phyloP scores from a whole-genome alignment of 2,329 filamentous ascomycete species.

The Fusarium mexicanum region DNA sequence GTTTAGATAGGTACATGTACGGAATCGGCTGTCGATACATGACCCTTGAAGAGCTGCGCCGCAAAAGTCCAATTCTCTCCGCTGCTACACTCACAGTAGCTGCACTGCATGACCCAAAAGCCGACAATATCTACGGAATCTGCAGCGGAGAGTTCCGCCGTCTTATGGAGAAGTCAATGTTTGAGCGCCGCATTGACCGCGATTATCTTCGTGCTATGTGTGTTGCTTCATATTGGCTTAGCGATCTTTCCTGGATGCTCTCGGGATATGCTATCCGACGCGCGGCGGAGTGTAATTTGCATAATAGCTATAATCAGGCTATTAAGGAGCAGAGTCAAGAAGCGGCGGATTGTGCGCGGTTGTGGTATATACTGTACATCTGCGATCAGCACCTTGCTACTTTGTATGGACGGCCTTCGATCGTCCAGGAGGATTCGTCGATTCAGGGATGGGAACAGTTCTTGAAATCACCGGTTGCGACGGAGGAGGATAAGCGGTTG shows the following conservation, averaged over 20 bases:
- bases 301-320: constrained; percentile 54
- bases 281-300: constrained; percentile 58
- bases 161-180: constrained; percentile 60
- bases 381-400: constrained; percentile 71
- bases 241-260: constrained; percentile 70
- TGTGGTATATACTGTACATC: constrained; percentile 71
- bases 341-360: constrained; percentile 61
- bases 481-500: constrained; percentile 64
- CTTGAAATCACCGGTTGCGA: constrained; percentile 60
- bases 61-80: constrained; percentile 64
- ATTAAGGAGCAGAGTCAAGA: constrained; percentile 53
- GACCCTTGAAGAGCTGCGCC: constrained; percentile 61
- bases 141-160: constrained; percentile 67
- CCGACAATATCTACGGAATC: constrained; percentile 60
- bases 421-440: constrained; percentile 66
- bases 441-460: constrained; percentile 68
- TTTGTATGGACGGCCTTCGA: constrained; percentile 66
- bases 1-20: constrained; percentile 63
- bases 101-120: constrained; percentile 65
- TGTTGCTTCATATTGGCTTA: constrained; percentile 70
- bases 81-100: constrained; percentile 67
- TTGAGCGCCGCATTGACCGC: constrained; percentile 50
- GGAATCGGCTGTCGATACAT: constrained; percentile 62
- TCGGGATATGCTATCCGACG: constrained; percentile 63
- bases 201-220: constrained; percentile 70